Evolutionary conservation across 805 yeast species (phyloP), one percentile per base, ranked within the genome.

Genomic region (Nakazawaea populi): DNA sequence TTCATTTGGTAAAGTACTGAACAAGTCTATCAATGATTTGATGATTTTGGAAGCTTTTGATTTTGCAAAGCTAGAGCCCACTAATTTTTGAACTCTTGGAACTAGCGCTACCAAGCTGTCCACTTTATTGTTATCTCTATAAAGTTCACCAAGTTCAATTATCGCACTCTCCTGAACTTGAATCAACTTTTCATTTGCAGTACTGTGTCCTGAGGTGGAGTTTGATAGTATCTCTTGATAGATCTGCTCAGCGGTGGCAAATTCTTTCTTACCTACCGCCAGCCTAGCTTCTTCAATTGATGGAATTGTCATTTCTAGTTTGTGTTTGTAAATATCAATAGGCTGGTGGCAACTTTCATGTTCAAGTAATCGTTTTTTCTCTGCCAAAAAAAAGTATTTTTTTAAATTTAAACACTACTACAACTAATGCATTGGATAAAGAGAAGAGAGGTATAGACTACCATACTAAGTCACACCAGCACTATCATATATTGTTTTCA

Each of bases 1-100:
- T 29, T 47, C 51, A 56, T 74, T 73, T 40, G 82, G 85, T 56
- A 83, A 78, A 28, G 65, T 63, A 53, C 88, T 91, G 60, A 88
- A 81, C 55, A 80, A 72, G 61, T 92, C 98, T 59, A 94, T 83
- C 62, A 94, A 74, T 40, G 81, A 76, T 60, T 85, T 85, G 58
- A 92, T 84, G 51, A 92, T 87, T 66, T 92, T 94, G 24, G 98
- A 96, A 7, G 96, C 87, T 68, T 94, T 94, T 12, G 97, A 87
- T 70, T 94, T 94, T 44, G 98, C 97, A 61, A 88, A 82, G 35
- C 79, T 78, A 4, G 47, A 34, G 49, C 84, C 80, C 74, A 90
- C 83, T n/a, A 83, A 79, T 7, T 69, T 71, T 58, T 94, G 79
- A 0, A 95, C 83, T 40, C 80, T 75, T 10, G 81, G 74, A 38